Evolutionary conservation across 345 rosid genomes (phyloP).

Genomic region (Rhodamnia rubescens): DNA sequence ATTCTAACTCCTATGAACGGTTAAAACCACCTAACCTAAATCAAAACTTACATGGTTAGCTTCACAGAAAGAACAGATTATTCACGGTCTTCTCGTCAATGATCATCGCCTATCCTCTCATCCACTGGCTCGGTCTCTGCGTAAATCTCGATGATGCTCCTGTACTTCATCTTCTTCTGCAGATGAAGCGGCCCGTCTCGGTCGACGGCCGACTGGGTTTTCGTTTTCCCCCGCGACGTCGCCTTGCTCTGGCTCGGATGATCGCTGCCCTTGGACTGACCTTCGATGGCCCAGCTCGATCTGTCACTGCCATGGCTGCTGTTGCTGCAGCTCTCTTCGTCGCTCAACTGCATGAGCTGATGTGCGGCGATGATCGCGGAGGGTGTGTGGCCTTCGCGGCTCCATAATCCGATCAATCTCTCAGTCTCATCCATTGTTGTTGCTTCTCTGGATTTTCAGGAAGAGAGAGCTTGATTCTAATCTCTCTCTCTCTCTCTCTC

Average conservation of each 20-base stretch:
- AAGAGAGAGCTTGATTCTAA: background rate
- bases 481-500: background rate
- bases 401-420: background rate
- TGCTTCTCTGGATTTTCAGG: background rate
- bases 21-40: background rate
- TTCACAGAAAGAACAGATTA: background rate
- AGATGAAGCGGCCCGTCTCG: background rate
- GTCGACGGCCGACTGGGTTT: background rate
- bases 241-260: background rate
- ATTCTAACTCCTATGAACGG: background rate
- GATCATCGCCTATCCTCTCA: background rate
- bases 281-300: background rate
- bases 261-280: background rate
- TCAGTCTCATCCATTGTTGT: background rate
- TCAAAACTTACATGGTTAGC: background rate
- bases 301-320: background rate
- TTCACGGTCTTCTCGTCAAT: background rate
- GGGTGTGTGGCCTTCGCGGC: background rate
- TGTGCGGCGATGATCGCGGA: background rate
- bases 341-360: slow-evolving; percentile 4
- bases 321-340: background rate
- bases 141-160: background rate
- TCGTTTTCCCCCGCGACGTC: too few species aligned
- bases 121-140: background rate
- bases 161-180: background rate